Evolutionary conservation across 306 rosid species (phyloP).

Genomic region (Vachellia collinsii): DNA sequence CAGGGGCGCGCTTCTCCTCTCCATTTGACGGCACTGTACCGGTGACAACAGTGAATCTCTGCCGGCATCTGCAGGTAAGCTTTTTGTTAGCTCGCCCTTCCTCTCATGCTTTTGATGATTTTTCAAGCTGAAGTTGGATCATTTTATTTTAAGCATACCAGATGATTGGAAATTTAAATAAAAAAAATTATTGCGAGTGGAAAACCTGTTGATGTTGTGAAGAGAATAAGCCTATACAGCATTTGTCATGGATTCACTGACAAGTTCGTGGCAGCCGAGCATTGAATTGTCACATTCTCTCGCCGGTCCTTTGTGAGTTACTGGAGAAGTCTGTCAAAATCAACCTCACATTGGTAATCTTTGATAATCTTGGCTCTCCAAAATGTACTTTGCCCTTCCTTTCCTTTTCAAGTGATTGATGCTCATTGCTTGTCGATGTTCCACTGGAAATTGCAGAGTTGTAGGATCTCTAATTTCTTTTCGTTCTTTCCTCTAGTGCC

Average conservation of each 20-base stretch:
- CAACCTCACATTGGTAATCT: not conserved
- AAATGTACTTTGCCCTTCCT: not conserved
- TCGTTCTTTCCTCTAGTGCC: not conserved
- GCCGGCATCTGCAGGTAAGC: not conserved
- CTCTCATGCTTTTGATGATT: not conserved
- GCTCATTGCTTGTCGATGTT: not conserved
- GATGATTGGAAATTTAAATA: not conserved
- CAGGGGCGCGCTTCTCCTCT: not conserved
- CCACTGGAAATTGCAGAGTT: not conserved
- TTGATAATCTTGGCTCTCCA: not conserved
- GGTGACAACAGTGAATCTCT: not conserved
- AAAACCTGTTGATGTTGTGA: not conserved
- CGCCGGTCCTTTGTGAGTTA: not conserved
- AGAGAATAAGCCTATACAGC: not conserved
- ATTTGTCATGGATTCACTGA: too few species aligned
- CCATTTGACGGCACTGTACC: not conserved
- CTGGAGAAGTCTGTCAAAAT: not conserved
- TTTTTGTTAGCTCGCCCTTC: not conserved
- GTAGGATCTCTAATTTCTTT: not conserved
- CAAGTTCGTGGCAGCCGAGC: not conserved
- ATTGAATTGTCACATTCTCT: not conserved
- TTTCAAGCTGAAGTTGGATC: not conserved
- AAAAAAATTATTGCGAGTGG: not conserved
- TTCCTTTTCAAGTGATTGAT: not conserved
- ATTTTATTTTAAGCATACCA: not conserved